Percentiles rank a stretch among this genome's conserved stretches.
Conservation (phyloP, 495 filamentous ascomycete genomes). For the Annulohypoxylon bovei region DNA sequence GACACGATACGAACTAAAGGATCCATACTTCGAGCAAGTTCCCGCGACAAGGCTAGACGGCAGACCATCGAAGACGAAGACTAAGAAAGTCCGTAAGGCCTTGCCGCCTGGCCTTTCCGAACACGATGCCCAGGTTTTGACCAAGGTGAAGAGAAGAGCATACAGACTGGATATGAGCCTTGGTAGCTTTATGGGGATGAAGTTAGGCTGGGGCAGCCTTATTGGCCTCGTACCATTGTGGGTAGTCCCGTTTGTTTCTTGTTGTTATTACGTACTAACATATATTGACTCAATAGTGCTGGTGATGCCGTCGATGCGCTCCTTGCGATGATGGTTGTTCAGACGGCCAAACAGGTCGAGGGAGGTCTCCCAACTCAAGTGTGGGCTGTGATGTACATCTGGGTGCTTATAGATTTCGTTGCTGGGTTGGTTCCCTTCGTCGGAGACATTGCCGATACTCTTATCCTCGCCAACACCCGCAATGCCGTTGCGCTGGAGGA, state of each 20-base stretch:
- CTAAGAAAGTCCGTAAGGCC: slow-evolving; percentile 74
- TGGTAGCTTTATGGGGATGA: slow-evolving; percentile 77
- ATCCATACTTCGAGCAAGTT: slow-evolving; percentile 79
- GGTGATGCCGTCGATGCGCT: slow-evolving; percentile 80
- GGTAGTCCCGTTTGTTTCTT: slow-evolving; percentile 48
- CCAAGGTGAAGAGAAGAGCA: slow-evolving; percentile 79
- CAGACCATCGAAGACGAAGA: slow-evolving; percentile 57
- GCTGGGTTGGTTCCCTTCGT: slow-evolving; percentile 86
- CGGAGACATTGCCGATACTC: slow-evolving; percentile 79
- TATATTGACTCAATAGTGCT: slow-evolving; percentile 54
- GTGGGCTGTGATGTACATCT: slow-evolving; percentile 74
- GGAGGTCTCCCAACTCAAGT: slow-evolving; percentile 71
- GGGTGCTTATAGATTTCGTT: slow-evolving; percentile 79
- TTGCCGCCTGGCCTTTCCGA: slow-evolving; percentile 76
- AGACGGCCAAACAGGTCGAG: slow-evolving; percentile 72
- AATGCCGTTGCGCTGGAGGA: slow-evolving; percentile 81
- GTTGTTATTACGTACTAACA: slow-evolving; percentile 16
- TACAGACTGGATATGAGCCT: slow-evolving; percentile 83
- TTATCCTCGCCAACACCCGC: slow-evolving; percentile 73
- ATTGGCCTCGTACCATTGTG: slow-evolving; percentile 83
- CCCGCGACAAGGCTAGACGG: slow-evolving; percentile 73
- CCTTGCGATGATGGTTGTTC: slow-evolving; percentile 75
- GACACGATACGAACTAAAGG: slow-evolving; percentile 53
- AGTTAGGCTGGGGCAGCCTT: slow-evolving; percentile 83
- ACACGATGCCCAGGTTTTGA: slow-evolving; percentile 82